Conservation (phyloP, 768 basidiomycete genomes). For the Strobilomyces confusus region DNA sequence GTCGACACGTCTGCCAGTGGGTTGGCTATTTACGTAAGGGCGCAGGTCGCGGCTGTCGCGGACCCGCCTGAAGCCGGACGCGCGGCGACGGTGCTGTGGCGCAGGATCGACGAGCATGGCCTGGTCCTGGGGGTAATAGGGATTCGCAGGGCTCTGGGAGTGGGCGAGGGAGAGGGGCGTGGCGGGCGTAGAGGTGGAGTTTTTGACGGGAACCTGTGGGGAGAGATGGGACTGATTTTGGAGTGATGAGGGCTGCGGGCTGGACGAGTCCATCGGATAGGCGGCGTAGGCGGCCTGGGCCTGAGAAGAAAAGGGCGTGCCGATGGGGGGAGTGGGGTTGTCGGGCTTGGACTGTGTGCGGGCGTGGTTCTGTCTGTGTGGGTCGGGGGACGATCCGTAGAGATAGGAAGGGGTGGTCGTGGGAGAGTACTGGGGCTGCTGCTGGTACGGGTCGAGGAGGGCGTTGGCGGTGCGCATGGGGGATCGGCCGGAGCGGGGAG, state of each 20-base stretch:
- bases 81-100: slow-evolving; percentile 56
- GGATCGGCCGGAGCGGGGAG: slow-evolving; percentile 51
- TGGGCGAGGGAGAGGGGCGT: slow-evolving; percentile 71
- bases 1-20: slow-evolving; percentile 71
- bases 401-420: slow-evolving; percentile 45
- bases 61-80: slow-evolving; percentile 75
- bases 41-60: slow-evolving; percentile 73
- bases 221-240: slow-evolving; percentile 51
- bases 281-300: slow-evolving; percentile 42
- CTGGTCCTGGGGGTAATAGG: slow-evolving; percentile 62
- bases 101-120: slow-evolving; percentile 68
- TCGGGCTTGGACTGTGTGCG: slow-evolving; percentile 57
- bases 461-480: slow-evolving; percentile 56
- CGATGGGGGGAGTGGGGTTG: slow-evolving; percentile 41
- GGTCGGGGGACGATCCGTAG: slow-evolving; percentile 35
- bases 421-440: slow-evolving; percentile 61
- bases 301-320: slow-evolving; percentile 57
- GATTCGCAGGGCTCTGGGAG: slow-evolving; percentile 45
- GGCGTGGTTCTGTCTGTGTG: slow-evolving; percentile 48
- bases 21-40: slow-evolving; percentile 62
- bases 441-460: slow-evolving; percentile 68
- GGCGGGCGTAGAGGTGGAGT: slow-evolving; percentile 63
- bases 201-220: slow-evolving; percentile 44
- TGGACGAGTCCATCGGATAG: slow-evolving; percentile 64
- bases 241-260: slow-evolving; percentile 51